Percentiles rank a stretch among this genome's conserved stretches.
Evolutionary conservation across 2,329 filamentous ascomycete species (phyloP).

Genomic region (Aspergillus persii): DNA sequence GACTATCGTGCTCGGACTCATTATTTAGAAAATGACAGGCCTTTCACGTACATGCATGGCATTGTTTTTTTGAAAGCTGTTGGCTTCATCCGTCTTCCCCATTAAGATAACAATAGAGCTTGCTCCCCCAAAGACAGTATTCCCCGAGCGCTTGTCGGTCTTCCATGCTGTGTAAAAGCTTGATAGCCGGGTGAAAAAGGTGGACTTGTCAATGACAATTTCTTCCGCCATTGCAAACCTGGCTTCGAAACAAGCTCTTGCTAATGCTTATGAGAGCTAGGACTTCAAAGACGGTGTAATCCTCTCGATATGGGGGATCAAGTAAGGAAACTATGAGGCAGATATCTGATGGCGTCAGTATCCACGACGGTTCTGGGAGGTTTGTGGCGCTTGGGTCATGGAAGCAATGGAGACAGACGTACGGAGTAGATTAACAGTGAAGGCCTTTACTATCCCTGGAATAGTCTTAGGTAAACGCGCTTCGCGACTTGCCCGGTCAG

Average conservation of each 20-base stretch:
- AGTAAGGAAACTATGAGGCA: not conserved
- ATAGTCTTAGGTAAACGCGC: not conserved
- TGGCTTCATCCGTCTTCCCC: conserved; percentile 89
- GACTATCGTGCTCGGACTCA: not conserved
- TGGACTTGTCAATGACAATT: conserved; percentile 91
- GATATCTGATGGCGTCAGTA: not conserved
- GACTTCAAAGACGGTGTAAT: not conserved
- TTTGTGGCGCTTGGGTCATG: not conserved
- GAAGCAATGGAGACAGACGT: not conserved
- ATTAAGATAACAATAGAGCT: conserved; percentile 86
- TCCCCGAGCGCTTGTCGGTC: conserved; percentile 84
- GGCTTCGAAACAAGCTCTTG: conserved; percentile 9
- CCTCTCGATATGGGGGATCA: not conserved
- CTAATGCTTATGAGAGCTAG: not conserved
- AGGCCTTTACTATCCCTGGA: not conserved
- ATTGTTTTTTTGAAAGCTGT: conserved; percentile 91
- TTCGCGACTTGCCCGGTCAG: not conserved
- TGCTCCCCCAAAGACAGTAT: conserved; percentile 80
- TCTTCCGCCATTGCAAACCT: conserved; percentile 62
- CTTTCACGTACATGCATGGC: conserved; percentile 75
- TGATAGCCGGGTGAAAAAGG: conserved; percentile 90
- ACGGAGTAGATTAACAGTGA: not conserved
- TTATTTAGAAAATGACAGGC: not conserved
- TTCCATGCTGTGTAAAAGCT: conserved; percentile 92
- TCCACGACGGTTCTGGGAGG: not conserved